These are phyloP conservation scores for Cytospora mali DNA, from an alignment of 2,329 filamentous ascomycete genomes.

Conservation along the genomic window DNA sequence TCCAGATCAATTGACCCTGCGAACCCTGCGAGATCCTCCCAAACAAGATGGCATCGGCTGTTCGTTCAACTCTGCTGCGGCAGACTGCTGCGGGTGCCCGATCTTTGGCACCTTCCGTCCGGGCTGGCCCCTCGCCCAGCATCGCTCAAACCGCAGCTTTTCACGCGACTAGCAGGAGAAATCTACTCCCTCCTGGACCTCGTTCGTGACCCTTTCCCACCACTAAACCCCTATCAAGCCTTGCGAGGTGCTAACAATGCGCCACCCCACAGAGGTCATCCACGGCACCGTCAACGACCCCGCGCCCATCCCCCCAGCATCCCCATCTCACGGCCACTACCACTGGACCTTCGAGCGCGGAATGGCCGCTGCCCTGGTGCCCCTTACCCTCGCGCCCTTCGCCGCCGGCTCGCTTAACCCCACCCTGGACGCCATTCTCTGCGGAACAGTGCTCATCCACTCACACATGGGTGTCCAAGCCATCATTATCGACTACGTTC, in stretches of 20 bases:
- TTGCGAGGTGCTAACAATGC: conserved; percentile 45
- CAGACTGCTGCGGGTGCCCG: conserved; percentile 49
- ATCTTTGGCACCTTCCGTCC: conserved; percentile 35
- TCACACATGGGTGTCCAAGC: conserved; percentile 95
- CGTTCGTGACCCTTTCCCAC: conserved; percentile 59
- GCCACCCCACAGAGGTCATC: conserved; percentile 63
- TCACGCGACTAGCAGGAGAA: conserved; percentile 77
- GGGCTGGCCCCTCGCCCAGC: conserved; percentile 31
- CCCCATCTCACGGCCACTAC: conserved; percentile 87
- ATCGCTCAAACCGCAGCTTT: conserved; percentile 71
- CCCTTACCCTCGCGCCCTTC: conserved; percentile 87
- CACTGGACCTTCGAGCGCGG: conserved; percentile 97
- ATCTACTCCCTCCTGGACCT: conserved; percentile 80
- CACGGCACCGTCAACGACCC: conserved; percentile 80
- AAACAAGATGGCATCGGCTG: conserved; percentile 57
- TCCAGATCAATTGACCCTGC: conserved; percentile 30
- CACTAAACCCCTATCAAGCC: conserved; percentile 3
- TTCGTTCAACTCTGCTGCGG: conserved; percentile 58
- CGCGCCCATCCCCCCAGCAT: conserved; percentile 70
- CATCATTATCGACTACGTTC: conserved; percentile 90
- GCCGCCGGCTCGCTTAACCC: conserved; percentile 91
- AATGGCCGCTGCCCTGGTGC: conserved; percentile 78
- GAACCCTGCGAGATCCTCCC: conserved; percentile 21
- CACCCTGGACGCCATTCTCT: conserved; percentile 81
- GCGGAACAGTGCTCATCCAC: conserved; percentile 82